A percentile compares a stretch with the other conserved stretches of the same genome.
These are phyloP conservation scores for Wickerhamiella allomyrinae DNA, from an alignment of 805 yeast genomes.

Conservation along the genomic window DNA sequence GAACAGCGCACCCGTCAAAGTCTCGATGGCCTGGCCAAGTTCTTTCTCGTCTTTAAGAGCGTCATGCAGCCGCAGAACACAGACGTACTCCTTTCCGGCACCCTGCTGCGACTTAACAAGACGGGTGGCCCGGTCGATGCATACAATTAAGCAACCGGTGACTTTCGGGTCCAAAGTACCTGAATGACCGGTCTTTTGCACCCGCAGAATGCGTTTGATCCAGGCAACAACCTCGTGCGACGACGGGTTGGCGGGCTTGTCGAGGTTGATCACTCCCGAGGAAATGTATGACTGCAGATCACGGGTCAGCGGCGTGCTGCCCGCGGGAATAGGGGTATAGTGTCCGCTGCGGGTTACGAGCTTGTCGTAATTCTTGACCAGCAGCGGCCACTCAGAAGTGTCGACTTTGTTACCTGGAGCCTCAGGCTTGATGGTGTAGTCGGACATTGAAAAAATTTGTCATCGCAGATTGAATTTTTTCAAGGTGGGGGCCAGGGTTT, in stretches of 20 bases:
- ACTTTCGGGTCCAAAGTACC: slow-evolving; percentile 98
- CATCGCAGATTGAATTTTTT: no score
- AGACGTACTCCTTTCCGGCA: slow-evolving; percentile 99
- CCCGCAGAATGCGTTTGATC: slow-evolving; percentile 90
- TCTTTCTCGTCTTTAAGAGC: slow-evolving; percentile 82
- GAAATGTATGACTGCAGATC: slow-evolving; percentile 80
- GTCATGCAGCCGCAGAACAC: slow-evolving; percentile 91
- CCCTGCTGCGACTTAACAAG: slow-evolving; percentile 98
- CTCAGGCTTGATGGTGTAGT: slow-evolving; percentile 68
- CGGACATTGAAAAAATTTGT: slow-evolving; percentile 33
- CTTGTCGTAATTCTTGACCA: slow-evolving; percentile 87
- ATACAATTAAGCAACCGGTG: slow-evolving; percentile 95
- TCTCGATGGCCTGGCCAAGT: slow-evolving; percentile 74
- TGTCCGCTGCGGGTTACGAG: slow-evolving; percentile 90
- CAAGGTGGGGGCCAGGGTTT: no score
- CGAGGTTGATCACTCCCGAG: slow-evolving; percentile 93
- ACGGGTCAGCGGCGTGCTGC: slow-evolving; percentile 88
- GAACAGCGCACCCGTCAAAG: slow-evolving; percentile 94
- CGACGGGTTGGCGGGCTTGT: slow-evolving; percentile 96
- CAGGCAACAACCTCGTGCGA: slow-evolving; percentile 99
- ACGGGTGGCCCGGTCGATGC: slow-evolving; percentile 96
- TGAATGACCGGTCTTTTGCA: slow-evolving; percentile 96
- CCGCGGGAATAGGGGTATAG: slow-evolving; percentile 94
- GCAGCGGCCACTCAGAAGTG: slow-evolving; percentile 90
- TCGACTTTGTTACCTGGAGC: slow-evolving; percentile 58